Conservation (phyloP, 495 filamentous ascomycete species). For the Penicillium coffeae region DNA sequence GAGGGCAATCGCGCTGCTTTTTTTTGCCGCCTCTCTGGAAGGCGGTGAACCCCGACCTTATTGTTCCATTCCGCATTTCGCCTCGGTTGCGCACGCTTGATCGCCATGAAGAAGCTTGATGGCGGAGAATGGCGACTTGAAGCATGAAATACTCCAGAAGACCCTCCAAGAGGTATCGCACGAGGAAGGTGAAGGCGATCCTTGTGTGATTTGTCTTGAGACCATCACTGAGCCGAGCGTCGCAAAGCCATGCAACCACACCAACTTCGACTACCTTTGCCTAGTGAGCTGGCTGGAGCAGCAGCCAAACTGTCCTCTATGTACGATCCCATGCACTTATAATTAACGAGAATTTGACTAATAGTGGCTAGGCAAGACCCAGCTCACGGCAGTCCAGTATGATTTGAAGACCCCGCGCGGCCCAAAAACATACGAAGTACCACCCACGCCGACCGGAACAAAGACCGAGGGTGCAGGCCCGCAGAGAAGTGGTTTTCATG, state of each 20-base stretch:
- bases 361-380: slow-evolving; percentile 50
- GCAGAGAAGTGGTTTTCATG: background rate
- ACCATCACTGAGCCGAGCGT: slow-evolving; percentile 65
- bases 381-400: slow-evolving; percentile 66
- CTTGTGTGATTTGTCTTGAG: slow-evolving; percentile 67
- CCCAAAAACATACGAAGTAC: slow-evolving; percentile 52
- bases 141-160: slow-evolving; percentile 40
- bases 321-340: slow-evolving; percentile 31
- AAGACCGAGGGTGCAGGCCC: background rate
- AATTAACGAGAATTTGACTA: slow-evolving; percentile 7
- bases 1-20: no score
- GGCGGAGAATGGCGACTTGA: slow-evolving; percentile 40
- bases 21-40: no score
- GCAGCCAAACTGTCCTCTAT: slow-evolving; percentile 70
- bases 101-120: slow-evolving; percentile 13
- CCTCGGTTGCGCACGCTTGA: no score
- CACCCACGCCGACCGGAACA: slow-evolving; percentile 4
- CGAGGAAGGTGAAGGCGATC: slow-evolving; percentile 31
- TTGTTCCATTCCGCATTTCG: background rate
- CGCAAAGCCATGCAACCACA: slow-evolving; percentile 72
- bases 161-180: slow-evolving; percentile 43
- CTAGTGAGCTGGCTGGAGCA: slow-evolving; percentile 79
- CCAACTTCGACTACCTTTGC: slow-evolving; percentile 80
- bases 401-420: slow-evolving; percentile 49
- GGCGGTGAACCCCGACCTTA: background rate